These are phyloP conservation scores for Lodderomyces orthopsilosis DNA, from an alignment of 1,139 yeast genomes.

Conservation along the genomic window DNA sequence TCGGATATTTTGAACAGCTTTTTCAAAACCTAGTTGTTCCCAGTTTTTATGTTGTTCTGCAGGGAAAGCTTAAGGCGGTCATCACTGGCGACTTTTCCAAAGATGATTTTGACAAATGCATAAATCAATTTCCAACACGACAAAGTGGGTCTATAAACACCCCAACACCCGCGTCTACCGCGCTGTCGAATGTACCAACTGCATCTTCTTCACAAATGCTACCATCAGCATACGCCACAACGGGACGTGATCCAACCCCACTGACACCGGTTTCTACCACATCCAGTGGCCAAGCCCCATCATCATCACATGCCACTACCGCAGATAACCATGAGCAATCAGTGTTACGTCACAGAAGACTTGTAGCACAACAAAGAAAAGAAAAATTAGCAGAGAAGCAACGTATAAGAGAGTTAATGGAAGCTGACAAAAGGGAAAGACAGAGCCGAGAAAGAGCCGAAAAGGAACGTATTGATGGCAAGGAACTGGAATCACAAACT, in stretches of 20 bases:
- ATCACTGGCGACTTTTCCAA: slow-evolving; percentile 27
- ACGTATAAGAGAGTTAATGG: slow-evolving; percentile 49
- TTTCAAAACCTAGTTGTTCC: slow-evolving; percentile 49
- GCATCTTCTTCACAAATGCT: neutral
- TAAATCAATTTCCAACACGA: neutral
- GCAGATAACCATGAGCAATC: slow-evolving; percentile 8
- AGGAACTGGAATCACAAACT: neutral
- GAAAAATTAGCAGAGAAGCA: slow-evolving; percentile 49
- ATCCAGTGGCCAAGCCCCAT: neutral
- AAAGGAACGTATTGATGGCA: slow-evolving; percentile 1
- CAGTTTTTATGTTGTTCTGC: slow-evolving; percentile 45
- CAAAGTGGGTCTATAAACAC: neutral
- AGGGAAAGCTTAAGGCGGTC: slow-evolving; percentile 44
- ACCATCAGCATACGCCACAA: neutral
- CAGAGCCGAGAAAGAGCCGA: slow-evolving; percentile 41
- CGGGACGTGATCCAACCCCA: neutral
- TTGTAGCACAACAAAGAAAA: slow-evolving; percentile 32
- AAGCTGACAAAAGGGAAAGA: slow-evolving; percentile 54
- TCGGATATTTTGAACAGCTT: slow-evolving; percentile 45
- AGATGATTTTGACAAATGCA: slow-evolving; percentile 19
- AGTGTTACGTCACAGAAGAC: slow-evolving; percentile 34
- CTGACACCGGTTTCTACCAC: neutral
- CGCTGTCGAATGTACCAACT: neutral
- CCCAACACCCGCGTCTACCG: neutral
- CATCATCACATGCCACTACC: neutral